A percentile compares a stretch with the other conserved stretches of the same genome.
Conservation (phyloP, 2,329 filamentous ascomycete species). For the Cadophora luteo-olivacea region DNA sequence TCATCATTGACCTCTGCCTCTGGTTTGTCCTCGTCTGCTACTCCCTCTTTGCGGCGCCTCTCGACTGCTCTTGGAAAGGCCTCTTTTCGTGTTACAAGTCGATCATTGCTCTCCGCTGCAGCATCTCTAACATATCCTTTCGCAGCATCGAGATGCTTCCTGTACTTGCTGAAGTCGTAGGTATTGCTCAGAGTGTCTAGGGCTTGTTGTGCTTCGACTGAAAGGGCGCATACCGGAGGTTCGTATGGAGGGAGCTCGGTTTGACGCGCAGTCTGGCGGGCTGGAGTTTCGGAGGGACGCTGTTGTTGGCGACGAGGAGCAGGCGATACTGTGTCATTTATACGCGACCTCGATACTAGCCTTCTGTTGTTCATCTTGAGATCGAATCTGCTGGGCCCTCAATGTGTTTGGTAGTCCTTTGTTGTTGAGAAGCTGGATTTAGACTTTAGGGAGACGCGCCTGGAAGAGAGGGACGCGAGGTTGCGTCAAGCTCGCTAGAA, state of each 20-base stretch:
- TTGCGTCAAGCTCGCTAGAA: neutral
- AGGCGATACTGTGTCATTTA: slow-evolving; percentile 35
- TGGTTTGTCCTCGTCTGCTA: slow-evolving; percentile 45
- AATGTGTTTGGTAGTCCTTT: neutral
- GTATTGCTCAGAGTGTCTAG: slow-evolving; percentile 53
- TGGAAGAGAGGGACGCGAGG: neutral
- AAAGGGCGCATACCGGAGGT: slow-evolving; percentile 58
- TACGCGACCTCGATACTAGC: slow-evolving; percentile 33
- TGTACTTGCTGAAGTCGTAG: slow-evolving; percentile 51
- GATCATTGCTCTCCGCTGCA: slow-evolving; percentile 63
- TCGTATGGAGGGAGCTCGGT: slow-evolving; percentile 57
- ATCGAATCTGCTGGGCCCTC: neutral
- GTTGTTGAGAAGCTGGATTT: neutral
- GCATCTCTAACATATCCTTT: slow-evolving; percentile 53
- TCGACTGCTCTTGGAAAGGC: slow-evolving; percentile 34
- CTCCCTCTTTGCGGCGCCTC: slow-evolving; percentile 43
- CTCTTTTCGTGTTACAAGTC: slow-evolving; percentile 45
- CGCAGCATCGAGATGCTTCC: slow-evolving; percentile 55
- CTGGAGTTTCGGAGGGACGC: slow-evolving; percentile 24
- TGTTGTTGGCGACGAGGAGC: slow-evolving; percentile 25
- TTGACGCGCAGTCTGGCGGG: slow-evolving; percentile 19
- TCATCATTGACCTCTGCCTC: slow-evolving; percentile 47
- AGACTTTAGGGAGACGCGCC: neutral
- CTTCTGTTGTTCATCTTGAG: slow-evolving; percentile 33
- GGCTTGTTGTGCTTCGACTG: slow-evolving; percentile 50